A percentile compares a stretch with the other conserved stretches of the same genome.
Evolutionary conservation across 176 grass and related monocot genomes (phyloP).

Genomic region (Leersia perrieri): DNA sequence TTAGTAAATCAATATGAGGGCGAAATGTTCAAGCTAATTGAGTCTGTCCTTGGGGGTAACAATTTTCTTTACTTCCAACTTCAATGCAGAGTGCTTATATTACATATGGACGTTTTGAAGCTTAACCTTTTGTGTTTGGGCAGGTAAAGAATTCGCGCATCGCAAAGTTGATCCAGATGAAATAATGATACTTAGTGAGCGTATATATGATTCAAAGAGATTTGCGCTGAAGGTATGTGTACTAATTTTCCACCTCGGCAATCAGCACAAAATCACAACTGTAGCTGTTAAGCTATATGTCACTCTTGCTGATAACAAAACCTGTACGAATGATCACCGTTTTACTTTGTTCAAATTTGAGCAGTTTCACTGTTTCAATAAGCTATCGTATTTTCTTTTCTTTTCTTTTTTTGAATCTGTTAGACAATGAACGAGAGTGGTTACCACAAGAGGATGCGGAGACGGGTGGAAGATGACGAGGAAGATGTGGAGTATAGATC

Average conservation of each 20-base stretch:
- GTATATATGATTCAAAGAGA: conserved; percentile 66
- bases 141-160: conserved; percentile 48
- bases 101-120: neutral
- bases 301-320: neutral
- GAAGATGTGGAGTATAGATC: conserved; percentile 44
- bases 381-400: too few relatives aligned
- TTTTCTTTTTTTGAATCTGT: neutral
- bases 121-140: neutral
- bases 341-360: too few relatives aligned
- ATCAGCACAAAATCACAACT: conserved; percentile 11
- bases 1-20: conserved; percentile 94
- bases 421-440: conserved; percentile 69
- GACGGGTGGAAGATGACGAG: conserved; percentile 49
- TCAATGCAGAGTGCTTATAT: neutral
- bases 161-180: conserved; percentile 34
- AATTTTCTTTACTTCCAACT: neutral
- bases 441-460: conserved; percentile 59
- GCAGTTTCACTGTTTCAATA: neutral
- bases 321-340: too few relatives aligned
- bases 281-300: neutral
- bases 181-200: conserved; percentile 64
- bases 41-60: conserved; percentile 69
- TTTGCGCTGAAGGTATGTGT: conserved; percentile 57
- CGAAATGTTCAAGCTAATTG: conserved; percentile 75
- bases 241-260: neutral